phyloP scores from a whole-genome alignment of 1,284 basidiomycete species.

The Ceratobasidium sp. region DNA sequence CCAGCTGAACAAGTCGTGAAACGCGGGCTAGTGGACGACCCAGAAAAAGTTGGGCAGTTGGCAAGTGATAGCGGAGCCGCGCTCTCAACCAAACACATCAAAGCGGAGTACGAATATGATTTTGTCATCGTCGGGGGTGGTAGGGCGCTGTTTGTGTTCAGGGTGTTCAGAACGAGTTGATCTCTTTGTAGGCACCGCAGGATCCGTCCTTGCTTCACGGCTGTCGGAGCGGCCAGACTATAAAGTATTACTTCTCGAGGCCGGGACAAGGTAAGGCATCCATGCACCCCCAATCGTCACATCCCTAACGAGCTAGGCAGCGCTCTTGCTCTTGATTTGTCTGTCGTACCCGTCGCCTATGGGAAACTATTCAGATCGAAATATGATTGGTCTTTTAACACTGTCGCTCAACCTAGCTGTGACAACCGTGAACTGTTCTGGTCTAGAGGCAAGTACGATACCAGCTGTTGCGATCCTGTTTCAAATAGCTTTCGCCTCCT shows the following conservation, averaged over 20 bases:
- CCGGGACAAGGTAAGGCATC: slow-evolving; percentile 10
- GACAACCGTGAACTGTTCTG: slow-evolving; percentile 59
- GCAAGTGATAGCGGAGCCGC: not conserved
- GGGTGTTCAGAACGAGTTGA: not conserved
- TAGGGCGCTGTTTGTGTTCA: not conserved
- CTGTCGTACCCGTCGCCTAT: slow-evolving; percentile 27
- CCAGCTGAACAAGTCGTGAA: slow-evolving; percentile 12
- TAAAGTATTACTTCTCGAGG: slow-evolving; percentile 32
- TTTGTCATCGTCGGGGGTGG: slow-evolving; percentile 34
- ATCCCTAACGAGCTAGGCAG: not conserved
- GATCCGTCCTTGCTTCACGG: slow-evolving; percentile 29
- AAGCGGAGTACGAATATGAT: slow-evolving; percentile 18
- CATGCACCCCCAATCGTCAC: not conserved
- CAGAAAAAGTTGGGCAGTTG: slow-evolving; percentile 1
- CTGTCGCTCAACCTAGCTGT: slow-evolving; percentile 62
- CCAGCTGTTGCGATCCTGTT: no score
- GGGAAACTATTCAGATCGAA: slow-evolving; percentile 53
- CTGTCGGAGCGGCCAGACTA: slow-evolving; percentile 33
- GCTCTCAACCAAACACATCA: not conserved
- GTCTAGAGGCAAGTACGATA: slow-evolving; percentile 61
- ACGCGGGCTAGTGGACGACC: slow-evolving; percentile 18
- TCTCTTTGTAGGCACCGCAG: slow-evolving; percentile 14
- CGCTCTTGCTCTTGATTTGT: slow-evolving; percentile 15
- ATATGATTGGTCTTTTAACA: slow-evolving; percentile 61
- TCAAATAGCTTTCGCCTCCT: no score